Base-by-base conservation (phyloP, 163 green algal genomes). In the Scenedesmus sp. region DNA sequence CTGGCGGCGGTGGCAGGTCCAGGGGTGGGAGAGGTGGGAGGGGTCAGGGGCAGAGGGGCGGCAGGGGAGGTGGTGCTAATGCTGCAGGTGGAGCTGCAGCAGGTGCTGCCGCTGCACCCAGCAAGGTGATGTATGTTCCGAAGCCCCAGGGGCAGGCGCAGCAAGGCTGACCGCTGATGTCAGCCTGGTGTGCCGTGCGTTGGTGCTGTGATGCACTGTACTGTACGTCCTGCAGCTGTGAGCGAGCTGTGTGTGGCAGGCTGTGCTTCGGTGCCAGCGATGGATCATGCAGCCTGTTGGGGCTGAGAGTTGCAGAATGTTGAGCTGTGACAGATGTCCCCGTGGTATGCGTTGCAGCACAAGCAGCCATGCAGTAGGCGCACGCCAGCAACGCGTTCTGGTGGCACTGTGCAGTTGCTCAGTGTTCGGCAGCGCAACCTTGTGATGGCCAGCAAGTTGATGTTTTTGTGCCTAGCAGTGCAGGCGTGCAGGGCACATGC, bases 61-160 rank as follows among this genome's bases (percentile, higher is more conserved):
- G 81, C 51, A 73, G 81, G 35, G 81, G 81, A 59, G 78, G 78
- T 3, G 78, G 35, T 40, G 78, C 5, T 20, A 59, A 33, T 33
- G 40, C 78, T 40, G 40, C 35, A 84, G 78, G 35, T 33, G 78
- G 78, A 0, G 78, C 16, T 72, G 44, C 53, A 33, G 81, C 81
- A 16, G 46, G 30, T 76, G 59, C 22, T 70, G 81, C 44, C 46
- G 33, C 30, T 4, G 44, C 12, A 9, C 43, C 44, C 12, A 76
- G 68, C 42, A 90, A 90, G 85, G 72, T 56, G 12, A 84, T 84
- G 68, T 90, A 90, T 85, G 68, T 90, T 5, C 70, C 85, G 35
- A 90, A 90, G 85, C 46, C 46, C 3, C 85, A 84, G 70, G 43
- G 42, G 33, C 83, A 80, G 83, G 56, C 76, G 40, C 83, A 88